Evolutionary conservation across 2,329 filamentous ascomycete genomes (phyloP), one percentile per base, ranked within the genome.

Genomic region (Pleomassaria siparia): DNA sequence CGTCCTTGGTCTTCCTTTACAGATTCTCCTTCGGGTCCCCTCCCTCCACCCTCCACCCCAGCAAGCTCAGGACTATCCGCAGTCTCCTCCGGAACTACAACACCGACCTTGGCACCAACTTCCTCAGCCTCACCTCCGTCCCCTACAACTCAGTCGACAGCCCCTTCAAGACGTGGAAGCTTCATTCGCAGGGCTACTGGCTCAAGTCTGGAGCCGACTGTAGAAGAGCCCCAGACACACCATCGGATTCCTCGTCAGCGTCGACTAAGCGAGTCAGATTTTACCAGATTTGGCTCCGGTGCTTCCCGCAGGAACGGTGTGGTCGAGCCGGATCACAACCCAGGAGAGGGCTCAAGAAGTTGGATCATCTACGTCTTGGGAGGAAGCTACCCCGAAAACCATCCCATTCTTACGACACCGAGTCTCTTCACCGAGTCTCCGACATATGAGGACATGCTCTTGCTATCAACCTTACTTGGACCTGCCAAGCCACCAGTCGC

Each of bases 301-400:
- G 79, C 83, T 20, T 78, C 82, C 10, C 75, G 84, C 26, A 76
- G 83, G 35, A 85, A 86, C 62, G 83, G 84, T 16, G 80, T 86
- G 15, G 83, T 86, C 9, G 76, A 78, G 56, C 76, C 76, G 1
- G 75, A 77, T 54, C 71, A 76, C 51, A 80, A 82, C 51, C 81
- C 83, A 18, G 77, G 82, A 47, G 73, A 75, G 42, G 74, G 76
- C 37, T 82, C 81, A 45, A 74, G 84, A 55, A 87, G 83, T 67
- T 88, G 84, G 84, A 79, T 88, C 58, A 87, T 88, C 44, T 88
- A 88, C 62, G 84, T 88, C 8, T 79, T 88, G 43, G 84, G 84
- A 36, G 85, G 84, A 33, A 86, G 84, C 55, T 81, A 87, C 44
- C 84, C 85, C 1, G 84, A 87, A 57, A 85, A 86, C 55, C 84